Evolutionary conservation across 1,284 basidiomycete genomes (phyloP).

Genomic region (Chiua sp.): DNA sequence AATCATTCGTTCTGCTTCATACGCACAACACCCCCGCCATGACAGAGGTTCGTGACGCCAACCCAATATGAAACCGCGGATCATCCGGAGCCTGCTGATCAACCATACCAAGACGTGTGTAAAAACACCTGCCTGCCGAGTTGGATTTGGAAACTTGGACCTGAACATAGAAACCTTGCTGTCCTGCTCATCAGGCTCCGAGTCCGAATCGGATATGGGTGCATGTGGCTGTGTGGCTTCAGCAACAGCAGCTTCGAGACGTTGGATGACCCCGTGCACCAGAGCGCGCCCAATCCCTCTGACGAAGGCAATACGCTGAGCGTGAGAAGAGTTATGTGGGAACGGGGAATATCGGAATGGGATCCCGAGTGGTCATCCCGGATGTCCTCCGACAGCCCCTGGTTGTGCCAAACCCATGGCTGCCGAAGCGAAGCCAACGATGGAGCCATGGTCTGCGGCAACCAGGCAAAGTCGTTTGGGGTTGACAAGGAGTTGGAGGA

Average conservation of each 20-base stretch:
- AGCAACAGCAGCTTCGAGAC: conserved; percentile 14
- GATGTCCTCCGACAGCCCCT: neutral
- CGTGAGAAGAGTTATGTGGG: conserved; percentile 54
- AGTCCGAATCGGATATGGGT: neutral
- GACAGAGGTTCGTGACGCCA: conserved; percentile 21
- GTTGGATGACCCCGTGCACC: conserved; percentile 43
- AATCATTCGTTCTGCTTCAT: conserved; percentile 5
- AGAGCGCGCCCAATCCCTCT: conserved; percentile 56
- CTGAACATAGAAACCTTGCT: conserved; percentile 23
- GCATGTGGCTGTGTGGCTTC: neutral
- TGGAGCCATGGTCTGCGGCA: conserved; percentile 40
- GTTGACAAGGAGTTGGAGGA: conserved; percentile 57
- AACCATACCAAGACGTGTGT: conserved; percentile 34
- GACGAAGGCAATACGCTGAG: conserved; percentile 56
- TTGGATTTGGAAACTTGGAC: conserved; percentile 35
- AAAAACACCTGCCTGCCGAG: conserved; percentile 30
- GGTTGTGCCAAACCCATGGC: conserved; percentile 38
- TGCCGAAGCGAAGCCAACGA: conserved; percentile 59
- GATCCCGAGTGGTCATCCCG: conserved; percentile 10
- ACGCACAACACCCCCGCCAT: conserved; percentile 34
- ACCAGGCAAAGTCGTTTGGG: conserved; percentile 54
- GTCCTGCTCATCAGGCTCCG: neutral
- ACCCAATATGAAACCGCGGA: conserved; percentile 14
- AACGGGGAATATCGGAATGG: conserved; percentile 34
- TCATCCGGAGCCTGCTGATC: conserved; percentile 20